Evolutionary conservation across 2,329 filamentous ascomycete genomes (phyloP), one percentile per base, ranked within the genome.

Genomic region (Pyricularia sp.): DNA sequence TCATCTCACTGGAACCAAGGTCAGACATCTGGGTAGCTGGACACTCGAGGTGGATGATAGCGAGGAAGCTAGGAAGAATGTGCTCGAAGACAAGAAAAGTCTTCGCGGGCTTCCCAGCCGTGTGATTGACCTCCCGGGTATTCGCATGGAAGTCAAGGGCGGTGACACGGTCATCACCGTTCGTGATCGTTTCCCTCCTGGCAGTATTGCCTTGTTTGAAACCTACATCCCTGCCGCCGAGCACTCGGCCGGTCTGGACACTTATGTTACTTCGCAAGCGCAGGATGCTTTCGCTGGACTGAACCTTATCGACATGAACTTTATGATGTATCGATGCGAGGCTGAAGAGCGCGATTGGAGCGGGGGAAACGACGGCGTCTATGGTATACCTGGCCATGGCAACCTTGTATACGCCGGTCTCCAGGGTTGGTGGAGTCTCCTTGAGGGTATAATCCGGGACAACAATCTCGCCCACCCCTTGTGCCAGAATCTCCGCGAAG

Each of bases 401-500:
- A 88, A 91, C 70, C 85, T 97, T 61, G 92, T 97, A 2, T 99
- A 98, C 78, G 94, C 94, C 70, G 95, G 95, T 70, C 84, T 99
- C n/a, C 95, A 99, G 78, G 96, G 96, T 55, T 99, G 95, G 94
- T 97, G 94, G 93, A 97, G 93, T 77, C 83, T 97, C 0, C 81
- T 99, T 61, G 90, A 93, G 73, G 85, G 91, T 69, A 90, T 99
- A 71, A 92, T 98, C 73, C 86, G 85, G 67, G 89, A 95, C 72
- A 99, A 99, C 77, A 89, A 98, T 76, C 86, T 99, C 10, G 95
- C 92, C 0, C 95, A 99, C 76, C 92, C 95, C 0, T 85, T 99
- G 12, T 98, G 94, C 78, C 90, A 97, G 75, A 94, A 99, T 75
- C 86, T 99, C 5, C 90, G 95, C 67, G 87, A 96, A 72, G 95